Base-by-base conservation (phyloP, 495 filamentous ascomycete species). In the Aspergillus nidulans region DNA sequence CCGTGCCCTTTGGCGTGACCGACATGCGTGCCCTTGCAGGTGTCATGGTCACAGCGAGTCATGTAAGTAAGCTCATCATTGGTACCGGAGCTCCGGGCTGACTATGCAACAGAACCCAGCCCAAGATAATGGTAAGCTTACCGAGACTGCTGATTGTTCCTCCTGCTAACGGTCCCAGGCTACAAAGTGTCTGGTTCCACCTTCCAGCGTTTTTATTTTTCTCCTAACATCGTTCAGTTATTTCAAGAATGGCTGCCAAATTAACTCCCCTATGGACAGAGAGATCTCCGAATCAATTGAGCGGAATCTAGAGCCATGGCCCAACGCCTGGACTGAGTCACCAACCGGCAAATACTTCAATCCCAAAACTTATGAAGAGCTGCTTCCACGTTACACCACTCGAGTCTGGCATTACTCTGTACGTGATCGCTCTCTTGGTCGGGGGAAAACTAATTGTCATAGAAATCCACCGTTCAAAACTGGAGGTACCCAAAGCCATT, bases 31-130 rank as follows among this genome's bases (percentile, higher is more conserved):
- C 86, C 49, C 79, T 77, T 7, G 86, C 83, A 26, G 86, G 86
- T 39, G 70, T 90, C 20, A 89, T 90, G 86, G 76, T 89, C 44
- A 89, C 86, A 41, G 86, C 86, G 21, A 84, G 81, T 56, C 84
- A 87, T 66, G 74, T 77, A 73, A 47, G 74, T 57, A 23, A 19
- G 45, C 28, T 16, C 3, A 38, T 25, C 5, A 41, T 34, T 41
- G 52, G 19, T 15, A 16, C 8, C 20, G 16, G 28, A 19, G 23
- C 30, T 40, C 34, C 40, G 57, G 40, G 61, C 64, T 63, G 49
- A 69, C 59, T 21, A 20, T 4, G 30, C 13, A 18, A 21, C 53
- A 77, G 74, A 90, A 90, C 59, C 86, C 86, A 45, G 78, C 82
- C 18, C 69, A 80, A 56, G 85, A 90, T 63, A 89, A 90, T 62